Base-by-base conservation (phyloP, 495 filamentous ascomycete genomes). In the Lichina pygmaea region DNA sequence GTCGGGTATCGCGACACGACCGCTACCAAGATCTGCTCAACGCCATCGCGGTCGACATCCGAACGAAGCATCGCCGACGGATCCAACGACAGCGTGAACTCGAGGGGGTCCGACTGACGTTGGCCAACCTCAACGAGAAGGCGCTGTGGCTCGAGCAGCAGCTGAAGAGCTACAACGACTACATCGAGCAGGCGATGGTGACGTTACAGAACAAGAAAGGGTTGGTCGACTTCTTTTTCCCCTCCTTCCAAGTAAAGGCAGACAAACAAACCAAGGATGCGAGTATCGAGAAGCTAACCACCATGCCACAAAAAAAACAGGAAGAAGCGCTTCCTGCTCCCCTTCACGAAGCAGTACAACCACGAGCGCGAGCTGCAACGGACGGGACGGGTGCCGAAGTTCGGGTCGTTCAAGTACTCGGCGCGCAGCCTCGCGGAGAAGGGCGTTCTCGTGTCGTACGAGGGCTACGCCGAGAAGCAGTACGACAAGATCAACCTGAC, bases 141-240 rank as follows among this genome's bases (percentile, higher is more conserved):
- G 85, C 89, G 24, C 67, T 70, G 43, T 95, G 84, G 62, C 69
- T 99, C 2, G 91, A 99, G 53, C 75, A 81, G 49, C 91, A 95
- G 60, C 71, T 93, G 39, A 91, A 93, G 66, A 84, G 75, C 50
- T 99, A 94, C 66, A 93, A 99, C 56, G 84, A 95, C 60, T 95
- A 94, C 57, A 93, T 99, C 53, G 89, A 99, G 65, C 86, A 94
- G 57, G 84, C 89, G 15, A 93, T 99, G 85, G 69, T 86, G 45
- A 95, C 91, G n/a, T 71, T 99, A 43, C 91, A 95, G 60, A 89
- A 79, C 59, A 93, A 93, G 62, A 92, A 93, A 60, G 86, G 83
- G 62, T 71, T 64, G 33, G 37, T 30, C 32, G 16, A 42, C 15
- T n/a, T 2, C 34, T 2, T 33, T 11, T 43, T 16, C 15, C 1